These are phyloP conservation scores for Trichoderma gamsii DNA, from an alignment of 495 filamentous ascomycete genomes.

Conservation along the genomic window DNA sequence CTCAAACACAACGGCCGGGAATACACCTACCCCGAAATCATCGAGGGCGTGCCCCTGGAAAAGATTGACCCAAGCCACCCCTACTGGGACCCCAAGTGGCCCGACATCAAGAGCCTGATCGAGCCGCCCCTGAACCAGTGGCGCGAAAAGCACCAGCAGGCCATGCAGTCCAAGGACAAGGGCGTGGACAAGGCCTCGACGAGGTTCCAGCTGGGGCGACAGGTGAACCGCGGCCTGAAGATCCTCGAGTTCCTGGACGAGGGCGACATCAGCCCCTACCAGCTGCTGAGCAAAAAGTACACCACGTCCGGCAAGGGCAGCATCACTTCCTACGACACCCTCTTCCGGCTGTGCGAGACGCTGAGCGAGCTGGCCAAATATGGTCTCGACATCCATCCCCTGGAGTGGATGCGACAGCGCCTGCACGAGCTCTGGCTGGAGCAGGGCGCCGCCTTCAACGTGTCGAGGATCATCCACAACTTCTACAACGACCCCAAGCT, in stretches of 20 bases:
- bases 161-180: slow-evolving; percentile 17
- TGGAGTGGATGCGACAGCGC: slow-evolving; percentile 44
- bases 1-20: slow-evolving; percentile 36
- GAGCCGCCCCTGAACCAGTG: slow-evolving; percentile 31
- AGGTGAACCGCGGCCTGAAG: slow-evolving; percentile 40
- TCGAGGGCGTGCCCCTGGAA: slow-evolving; percentile 39
- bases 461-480: slow-evolving; percentile 33
- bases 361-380: slow-evolving; percentile 43
- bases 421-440: slow-evolving; percentile 33
- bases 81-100: slow-evolving; percentile 44
- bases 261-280: slow-evolving; percentile 43
- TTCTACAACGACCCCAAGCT: slow-evolving; percentile 43
- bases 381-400: slow-evolving; percentile 37
- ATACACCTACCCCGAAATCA: slow-evolving; percentile 35
- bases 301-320: slow-evolving; percentile 27
- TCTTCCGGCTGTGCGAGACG: slow-evolving; percentile 41
- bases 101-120: slow-evolving; percentile 28
- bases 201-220: slow-evolving; percentile 39
- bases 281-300: slow-evolving; percentile 39
- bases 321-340: slow-evolving; percentile 43
- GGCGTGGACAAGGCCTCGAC: slow-evolving; percentile 19
- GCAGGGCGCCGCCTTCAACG: slow-evolving; percentile 36
- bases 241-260: slow-evolving; percentile 37
- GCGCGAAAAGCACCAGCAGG: slow-evolving; percentile 31
- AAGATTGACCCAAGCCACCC: slow-evolving; percentile 37